Conservation (phyloP, 1,284 basidiomycete genomes). For the Mycosarcoma maydis region DNA sequence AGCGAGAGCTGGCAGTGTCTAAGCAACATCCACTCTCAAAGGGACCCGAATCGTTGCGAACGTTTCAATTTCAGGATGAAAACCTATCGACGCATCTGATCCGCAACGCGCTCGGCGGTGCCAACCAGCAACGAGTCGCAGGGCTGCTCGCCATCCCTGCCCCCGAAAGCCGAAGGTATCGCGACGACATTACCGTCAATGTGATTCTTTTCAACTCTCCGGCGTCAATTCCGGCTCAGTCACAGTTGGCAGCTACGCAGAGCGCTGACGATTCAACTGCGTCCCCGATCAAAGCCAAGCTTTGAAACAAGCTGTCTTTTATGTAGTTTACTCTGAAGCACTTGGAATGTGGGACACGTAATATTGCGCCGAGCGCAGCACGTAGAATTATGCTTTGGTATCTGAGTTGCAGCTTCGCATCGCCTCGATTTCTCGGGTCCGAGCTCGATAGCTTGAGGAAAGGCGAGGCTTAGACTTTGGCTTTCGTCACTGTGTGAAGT, state of each 20-base stretch:
- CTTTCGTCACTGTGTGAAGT: too few relatives aligned
- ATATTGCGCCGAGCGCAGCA: too few relatives aligned
- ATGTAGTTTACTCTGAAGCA: not conserved
- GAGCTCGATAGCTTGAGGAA: too few relatives aligned
- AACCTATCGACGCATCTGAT: conserved; percentile 91
- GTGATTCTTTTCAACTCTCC: conserved; percentile 58
- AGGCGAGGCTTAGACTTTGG: too few relatives aligned
- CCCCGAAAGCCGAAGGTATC: conserved; percentile 73
- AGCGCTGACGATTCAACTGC: not conserved
- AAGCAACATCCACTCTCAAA: conserved; percentile 61
- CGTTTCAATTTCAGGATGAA: conserved; percentile 72
- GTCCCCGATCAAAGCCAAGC: conserved; percentile 27
- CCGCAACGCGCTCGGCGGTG: conserved; percentile 91
- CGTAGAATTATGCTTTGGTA: too few relatives aligned
- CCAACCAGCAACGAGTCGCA: conserved; percentile 75
- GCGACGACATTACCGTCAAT: conserved; percentile 60
- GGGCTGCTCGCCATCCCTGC: conserved; percentile 85
- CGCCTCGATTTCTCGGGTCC: too few relatives aligned
- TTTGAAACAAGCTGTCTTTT: conserved; percentile 1
- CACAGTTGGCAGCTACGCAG: conserved; percentile 1
- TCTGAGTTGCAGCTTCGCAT: too few relatives aligned
- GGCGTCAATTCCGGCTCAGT: conserved; percentile 10
- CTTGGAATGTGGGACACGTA: too few relatives aligned
- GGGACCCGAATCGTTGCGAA: conserved; percentile 44
- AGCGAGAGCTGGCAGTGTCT: conserved; percentile 36